Base-by-base conservation (phyloP, 2,329 filamentous ascomycete species). In the Hypoxylon sp. region DNA sequence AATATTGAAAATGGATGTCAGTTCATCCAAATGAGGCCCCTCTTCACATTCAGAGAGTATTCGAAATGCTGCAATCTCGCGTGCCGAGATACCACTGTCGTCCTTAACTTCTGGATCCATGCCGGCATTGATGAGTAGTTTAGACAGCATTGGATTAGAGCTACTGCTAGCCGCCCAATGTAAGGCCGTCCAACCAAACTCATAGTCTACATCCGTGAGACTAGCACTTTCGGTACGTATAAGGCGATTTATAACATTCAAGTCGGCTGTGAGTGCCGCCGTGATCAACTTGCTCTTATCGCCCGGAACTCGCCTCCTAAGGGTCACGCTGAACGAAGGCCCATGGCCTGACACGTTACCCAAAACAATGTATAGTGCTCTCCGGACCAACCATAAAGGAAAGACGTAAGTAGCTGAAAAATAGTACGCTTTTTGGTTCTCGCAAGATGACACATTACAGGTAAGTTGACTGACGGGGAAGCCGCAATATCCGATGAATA, bases 401-500 rank as follows among this genome's bases (percentile, higher is more conserved):
- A 41, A 41, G 6, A 41, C 38, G 7, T 41, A 41, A 41, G n/a
- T 41, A 6, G 7, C 38, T 10, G 38, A 19, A 9, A 41, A 17
- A 17, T 41, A n/a, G 7, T 41, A 41, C 38, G n/a, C n/a, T 19
- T 41, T 41, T 1, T n/a, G 38, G 5, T 41, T 41, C 6, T 41
- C n/a, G 38, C 38, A 19, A 41, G 38, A 41, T 17, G 7, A 17
- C 38, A 41, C n/a, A 17, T 41, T 41, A 7, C 38, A 41, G 6
- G 38, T 17, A 41, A 17, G 19, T n/a, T 19, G 38, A 41, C 10
- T 41, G n/a, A 41, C n/a, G 19, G n/a, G n/a, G 17, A 6, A 41
- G 38, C 38, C n/a, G 38, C 38, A 41, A 9, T 41, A 41, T 41
- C 38, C 38, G 9, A 41, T 17, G n/a, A 41, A 41, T 41, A 41